phyloP scores from a whole-genome alignment of 371 early-diverging fungal genomes.

The Dichotomocladium elegans region DNA sequence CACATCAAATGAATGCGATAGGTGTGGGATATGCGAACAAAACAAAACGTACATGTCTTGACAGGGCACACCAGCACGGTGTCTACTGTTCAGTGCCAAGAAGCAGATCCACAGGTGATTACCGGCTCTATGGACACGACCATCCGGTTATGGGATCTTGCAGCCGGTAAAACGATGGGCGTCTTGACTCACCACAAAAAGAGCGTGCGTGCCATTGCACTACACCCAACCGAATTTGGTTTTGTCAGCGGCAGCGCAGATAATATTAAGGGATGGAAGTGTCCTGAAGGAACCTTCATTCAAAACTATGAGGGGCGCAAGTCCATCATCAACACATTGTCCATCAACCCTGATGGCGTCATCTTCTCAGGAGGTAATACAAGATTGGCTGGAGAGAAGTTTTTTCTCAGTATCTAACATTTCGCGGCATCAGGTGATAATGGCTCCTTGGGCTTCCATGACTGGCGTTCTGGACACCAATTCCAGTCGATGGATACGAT shows the following conservation, averaged over 20 bases:
- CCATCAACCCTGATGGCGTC: conserved; percentile 88
- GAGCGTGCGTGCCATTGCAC: conserved; percentile 85
- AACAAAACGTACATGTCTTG: conserved; percentile 86
- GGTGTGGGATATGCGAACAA: conserved; percentile 98
- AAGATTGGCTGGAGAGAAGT: too few species aligned
- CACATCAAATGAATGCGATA: conserved; percentile 5
- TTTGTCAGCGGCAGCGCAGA: conserved; percentile 93
- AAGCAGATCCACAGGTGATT: conserved; percentile 94
- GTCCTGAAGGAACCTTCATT: conserved; percentile 91
- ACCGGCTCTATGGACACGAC: conserved; percentile 93
- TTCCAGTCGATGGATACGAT: conserved; percentile 86
- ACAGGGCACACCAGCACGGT: conserved; percentile 89
- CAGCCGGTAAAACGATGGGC: conserved; percentile 92
- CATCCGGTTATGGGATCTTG: conserved; percentile 92
- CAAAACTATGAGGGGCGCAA: conserved; percentile 89
- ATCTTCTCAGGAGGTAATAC: conserved; percentile 92
- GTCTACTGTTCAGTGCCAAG: conserved; percentile 85
- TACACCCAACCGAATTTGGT: conserved; percentile 91
- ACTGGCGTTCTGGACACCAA: conserved; percentile 93
- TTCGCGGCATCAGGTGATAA: conserved; percentile 76
- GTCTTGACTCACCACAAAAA: conserved; percentile 97
- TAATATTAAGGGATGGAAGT: conserved; percentile 95
- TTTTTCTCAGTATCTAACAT: too few species aligned
- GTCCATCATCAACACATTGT: conserved; percentile 87
- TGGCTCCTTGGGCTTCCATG: conserved; percentile 94